These are phyloP conservation scores for Elaphomyces granulatus DNA, from an alignment of 495 filamentous ascomycete species.

Conservation along the genomic window DNA sequence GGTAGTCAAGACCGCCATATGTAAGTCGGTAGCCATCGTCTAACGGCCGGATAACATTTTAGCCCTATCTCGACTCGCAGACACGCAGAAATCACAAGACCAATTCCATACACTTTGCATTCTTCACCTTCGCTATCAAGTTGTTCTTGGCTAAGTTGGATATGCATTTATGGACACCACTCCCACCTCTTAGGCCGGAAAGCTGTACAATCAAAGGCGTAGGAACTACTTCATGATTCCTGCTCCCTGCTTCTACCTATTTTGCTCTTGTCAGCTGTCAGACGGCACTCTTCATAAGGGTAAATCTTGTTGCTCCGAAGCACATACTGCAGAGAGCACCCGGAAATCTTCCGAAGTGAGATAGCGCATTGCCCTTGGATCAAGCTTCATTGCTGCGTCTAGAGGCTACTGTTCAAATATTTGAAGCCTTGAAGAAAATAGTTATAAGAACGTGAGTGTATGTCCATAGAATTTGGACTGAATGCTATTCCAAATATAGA, in stretches of 20 bases:
- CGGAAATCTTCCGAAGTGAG: conserved; percentile 87
- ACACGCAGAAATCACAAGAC: not conserved
- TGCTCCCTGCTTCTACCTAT: conserved; percentile 82
- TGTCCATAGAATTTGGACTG: no score
- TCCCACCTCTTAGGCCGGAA: conserved; percentile 64
- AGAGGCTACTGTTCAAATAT: not conserved
- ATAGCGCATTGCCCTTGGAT: conserved; percentile 82
- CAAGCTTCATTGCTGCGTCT: conserved; percentile 60
- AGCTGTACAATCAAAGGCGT: conserved; percentile 77
- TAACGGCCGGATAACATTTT: conserved; percentile 12
- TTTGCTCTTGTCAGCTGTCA: conserved; percentile 22
- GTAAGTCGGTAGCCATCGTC: conserved; percentile 95
- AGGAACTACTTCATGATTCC: conserved; percentile 93
- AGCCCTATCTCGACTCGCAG: not conserved
- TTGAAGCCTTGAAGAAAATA: no score
- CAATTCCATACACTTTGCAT: conserved; percentile 59
- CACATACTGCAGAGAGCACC: conserved; percentile 75
- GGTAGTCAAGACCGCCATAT: conserved; percentile 93
- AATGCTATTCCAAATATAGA: no score
- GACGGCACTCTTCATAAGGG: conserved; percentile 7
- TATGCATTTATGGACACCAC: conserved; percentile 75
- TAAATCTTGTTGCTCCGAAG: not conserved
- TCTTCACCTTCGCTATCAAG: conserved; percentile 83
- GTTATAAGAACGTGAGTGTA: no score
- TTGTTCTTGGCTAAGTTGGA: conserved; percentile 84